Evolutionary conservation across 2,329 filamentous ascomycete species (phyloP), one percentile per base, ranked within the genome.

Genomic region (Leptographium radiaticola): DNA sequence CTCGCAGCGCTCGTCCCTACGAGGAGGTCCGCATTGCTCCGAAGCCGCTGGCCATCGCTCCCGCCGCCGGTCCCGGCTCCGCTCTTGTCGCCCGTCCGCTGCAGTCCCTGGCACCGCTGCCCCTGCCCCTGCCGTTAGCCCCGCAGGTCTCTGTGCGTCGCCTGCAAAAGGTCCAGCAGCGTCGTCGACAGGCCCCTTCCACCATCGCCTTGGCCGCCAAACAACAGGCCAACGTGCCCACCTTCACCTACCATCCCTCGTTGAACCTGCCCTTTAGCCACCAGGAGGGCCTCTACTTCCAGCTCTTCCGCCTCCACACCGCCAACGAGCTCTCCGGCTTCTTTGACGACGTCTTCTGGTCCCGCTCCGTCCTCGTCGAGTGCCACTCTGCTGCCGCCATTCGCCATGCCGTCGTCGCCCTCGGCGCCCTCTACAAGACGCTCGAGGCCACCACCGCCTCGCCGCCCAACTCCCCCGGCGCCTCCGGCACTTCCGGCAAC

Each of bases 301-400:
- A 80, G 54, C 67, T 83, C 13, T 84, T 85, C 60, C 75, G 76
- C 44, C 70, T 75, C 31, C 77, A 79, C 45, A 84, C 83, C 0
- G 78, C 81, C 1, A 75, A 68, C 48, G 80, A 83, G 60, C 68
- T 86, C 8, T 83, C 81, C 0, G 81, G 83, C 13, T 85, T 81
- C 62, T 86, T 86, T 57, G 79, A 84, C 62, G 77, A 75, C 20
- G 71, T 75, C 2, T 86, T 86, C 62, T 86, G 82, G 82, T 80
- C 74, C 1, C 71, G 74, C 45, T 75, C 76, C 38, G 80, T 86
- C 2, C 64, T 85, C 11, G 77, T 81, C 59, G 80, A 81, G 63
- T 84, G 80, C 52, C 79, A 85, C 58, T 71, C 72, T 0, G 78
- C 83, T 61, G 68, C 75, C 13, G 74, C 81, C 31, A 80, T 86